Percentiles rank a stretch among this genome's conserved stretches.
phyloP scores from a whole-genome alignment of 768 basidiomycete genomes.

The Ramaria sp. region DNA sequence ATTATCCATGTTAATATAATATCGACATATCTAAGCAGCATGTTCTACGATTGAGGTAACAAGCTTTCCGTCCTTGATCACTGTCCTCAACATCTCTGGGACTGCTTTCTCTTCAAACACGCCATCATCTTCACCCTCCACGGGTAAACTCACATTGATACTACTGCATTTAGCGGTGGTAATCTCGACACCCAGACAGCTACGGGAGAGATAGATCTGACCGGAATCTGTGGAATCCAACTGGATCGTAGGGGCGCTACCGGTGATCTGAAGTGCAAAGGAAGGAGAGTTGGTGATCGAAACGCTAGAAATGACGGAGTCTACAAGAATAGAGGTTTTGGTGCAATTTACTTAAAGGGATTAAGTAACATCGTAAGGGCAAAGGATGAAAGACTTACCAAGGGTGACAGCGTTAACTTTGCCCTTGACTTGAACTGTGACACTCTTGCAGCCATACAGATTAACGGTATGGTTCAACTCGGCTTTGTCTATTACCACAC shows the following conservation, averaged over 20 bases:
- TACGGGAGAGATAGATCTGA: constrained; percentile 84
- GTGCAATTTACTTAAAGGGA: constrained; percentile 62
- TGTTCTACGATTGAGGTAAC: constrained; percentile 89
- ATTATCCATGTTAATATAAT: background rate
- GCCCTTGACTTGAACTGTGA: constrained; percentile 74
- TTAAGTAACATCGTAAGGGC: background rate
- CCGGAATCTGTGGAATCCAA: constrained; percentile 93
- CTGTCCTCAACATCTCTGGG: constrained; percentile 92
- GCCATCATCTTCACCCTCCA: constrained; percentile 84
- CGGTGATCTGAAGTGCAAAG: constrained; percentile 87
- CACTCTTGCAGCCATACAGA: constrained; percentile 83
- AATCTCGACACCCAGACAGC: constrained; percentile 71
- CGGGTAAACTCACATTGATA: constrained; percentile 84
- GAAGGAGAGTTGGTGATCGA: constrained; percentile 87
- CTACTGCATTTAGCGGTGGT: constrained; percentile 89
- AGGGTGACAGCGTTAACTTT: constrained; percentile 93
- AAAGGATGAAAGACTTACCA: constrained; percentile 35
- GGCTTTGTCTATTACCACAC: constrained; percentile 61
- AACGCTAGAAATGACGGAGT: constrained; percentile 87
- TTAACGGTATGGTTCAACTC: constrained; percentile 79
- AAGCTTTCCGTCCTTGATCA: constrained; percentile 70
- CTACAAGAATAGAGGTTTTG: constrained; percentile 80
- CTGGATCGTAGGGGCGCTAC: constrained; percentile 83
- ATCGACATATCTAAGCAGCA: constrained; percentile 20
- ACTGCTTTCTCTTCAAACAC: constrained; percentile 82